Percentiles rank a stretch among this genome's conserved stretches.
Conservation (phyloP, 805 yeast genomes). For the Nakazawaea ambrosiae region DNA sequence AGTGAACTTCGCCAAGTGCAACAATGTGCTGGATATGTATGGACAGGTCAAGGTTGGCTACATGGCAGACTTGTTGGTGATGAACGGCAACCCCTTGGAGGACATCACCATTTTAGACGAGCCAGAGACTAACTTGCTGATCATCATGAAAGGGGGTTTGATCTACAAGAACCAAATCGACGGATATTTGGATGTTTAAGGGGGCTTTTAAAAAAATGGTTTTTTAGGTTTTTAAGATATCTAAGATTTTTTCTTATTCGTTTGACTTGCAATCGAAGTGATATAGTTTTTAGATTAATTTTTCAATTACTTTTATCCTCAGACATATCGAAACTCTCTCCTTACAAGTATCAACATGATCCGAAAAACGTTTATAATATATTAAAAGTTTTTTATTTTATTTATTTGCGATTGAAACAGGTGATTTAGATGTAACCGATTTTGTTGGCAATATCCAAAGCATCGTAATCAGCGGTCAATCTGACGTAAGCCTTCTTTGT, state of each 20-base stretch:
- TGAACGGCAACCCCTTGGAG: conserved; percentile 20
- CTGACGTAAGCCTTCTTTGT: conserved; percentile 99
- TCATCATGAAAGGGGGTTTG: conserved; percentile 21
- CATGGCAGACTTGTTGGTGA: conserved; percentile 20
- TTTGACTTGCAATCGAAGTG: too few relatives aligned
- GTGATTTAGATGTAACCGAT: conserved; percentile 99
- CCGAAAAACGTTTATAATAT: too few relatives aligned
- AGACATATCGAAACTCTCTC: too few relatives aligned
- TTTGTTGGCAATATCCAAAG: conserved; percentile 99
- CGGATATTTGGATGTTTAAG: neutral
- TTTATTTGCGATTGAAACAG: too few relatives aligned
- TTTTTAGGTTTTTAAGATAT: too few relatives aligned
- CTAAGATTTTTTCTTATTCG: too few relatives aligned
- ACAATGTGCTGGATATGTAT: conserved; percentile 14
- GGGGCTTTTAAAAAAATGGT: neutral
- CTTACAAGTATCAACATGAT: too few relatives aligned
- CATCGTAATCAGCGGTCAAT: conserved; percentile 98
- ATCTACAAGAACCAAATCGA: conserved; percentile 11
- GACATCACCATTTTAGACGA: conserved; percentile 20
- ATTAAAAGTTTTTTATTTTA: too few relatives aligned
- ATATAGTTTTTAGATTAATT: too few relatives aligned
- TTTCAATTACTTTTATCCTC: too few relatives aligned
- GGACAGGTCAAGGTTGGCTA: conserved; percentile 22
- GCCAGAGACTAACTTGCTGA: conserved; percentile 17
- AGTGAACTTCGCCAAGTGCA: conserved; percentile 19